Evolutionary conservation across 257 asterid species (phyloP).

Genomic region (Euphrasia confusa): DNA sequence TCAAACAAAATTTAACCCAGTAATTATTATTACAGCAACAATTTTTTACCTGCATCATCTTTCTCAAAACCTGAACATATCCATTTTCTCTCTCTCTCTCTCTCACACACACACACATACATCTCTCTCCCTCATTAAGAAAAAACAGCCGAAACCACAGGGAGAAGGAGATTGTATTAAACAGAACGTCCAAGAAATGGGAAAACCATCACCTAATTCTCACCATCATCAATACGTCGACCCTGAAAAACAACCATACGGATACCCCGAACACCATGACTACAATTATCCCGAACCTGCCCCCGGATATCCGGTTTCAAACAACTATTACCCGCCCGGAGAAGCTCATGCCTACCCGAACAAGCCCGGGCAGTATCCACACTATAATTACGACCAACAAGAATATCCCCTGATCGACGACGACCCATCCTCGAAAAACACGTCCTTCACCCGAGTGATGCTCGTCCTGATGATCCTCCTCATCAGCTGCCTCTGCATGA

Average conservation of each 20-base stretch:
- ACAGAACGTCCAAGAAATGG: neutral
- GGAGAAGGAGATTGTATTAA: neutral
- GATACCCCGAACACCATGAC: neutral
- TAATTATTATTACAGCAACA: too few relatives aligned
- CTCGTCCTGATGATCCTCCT: conserved; percentile 31
- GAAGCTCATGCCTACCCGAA: neutral
- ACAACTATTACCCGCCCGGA: neutral
- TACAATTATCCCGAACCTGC: neutral
- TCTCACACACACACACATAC: too few relatives aligned
- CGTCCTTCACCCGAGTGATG: conserved; percentile 31
- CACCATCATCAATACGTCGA: neutral
- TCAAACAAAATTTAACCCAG: too few relatives aligned
- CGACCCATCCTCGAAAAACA: neutral
- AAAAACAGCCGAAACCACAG: neutral
- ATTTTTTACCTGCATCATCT: too few relatives aligned
- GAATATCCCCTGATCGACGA: neutral
- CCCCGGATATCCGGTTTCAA: neutral
- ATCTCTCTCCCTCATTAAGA: neutral
- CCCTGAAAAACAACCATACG: neutral
- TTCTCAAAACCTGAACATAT: too few relatives aligned
- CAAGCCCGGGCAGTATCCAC: neutral
- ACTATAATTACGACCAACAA: neutral
- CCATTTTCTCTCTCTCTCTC: too few relatives aligned
- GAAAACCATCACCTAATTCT: neutral
- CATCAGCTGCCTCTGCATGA: conserved; percentile 31